Evolutionary conservation across 345 rosid genomes (phyloP).

Genomic region (Populus ilicifolia): DNA sequence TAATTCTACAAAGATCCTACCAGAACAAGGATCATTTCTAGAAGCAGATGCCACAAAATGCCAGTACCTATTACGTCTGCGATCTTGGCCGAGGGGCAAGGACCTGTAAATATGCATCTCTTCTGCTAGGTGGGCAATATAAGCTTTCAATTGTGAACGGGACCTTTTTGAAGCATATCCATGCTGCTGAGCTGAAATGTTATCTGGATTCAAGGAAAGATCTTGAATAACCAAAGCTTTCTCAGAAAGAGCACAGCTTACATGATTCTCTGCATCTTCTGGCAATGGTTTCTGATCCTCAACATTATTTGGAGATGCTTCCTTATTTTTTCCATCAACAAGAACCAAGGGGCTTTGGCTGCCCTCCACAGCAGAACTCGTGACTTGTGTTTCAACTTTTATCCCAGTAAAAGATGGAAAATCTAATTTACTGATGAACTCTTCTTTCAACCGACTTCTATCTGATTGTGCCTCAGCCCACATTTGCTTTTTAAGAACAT

Average conservation of each 20-base stretch:
- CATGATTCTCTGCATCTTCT: constrained; percentile 46
- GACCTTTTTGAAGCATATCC: constrained; percentile 81
- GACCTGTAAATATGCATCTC: constrained; percentile 91
- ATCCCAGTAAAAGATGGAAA: constrained; percentile 38
- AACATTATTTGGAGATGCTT: constrained; percentile 48
- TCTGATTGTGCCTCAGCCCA: constrained; percentile 97
- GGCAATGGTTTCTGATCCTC: constrained; percentile 52
- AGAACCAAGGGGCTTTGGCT: constrained; percentile 45
- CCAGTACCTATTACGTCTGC: constrained; percentile 96
- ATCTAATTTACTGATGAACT: constrained; percentile 51
- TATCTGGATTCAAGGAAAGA: constrained; percentile 50
- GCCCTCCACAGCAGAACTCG: constrained; percentile 34
- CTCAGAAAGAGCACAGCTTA: constrained; percentile 39
- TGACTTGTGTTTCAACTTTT: constrained; percentile 49
- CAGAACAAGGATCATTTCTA: constrained; percentile 82
- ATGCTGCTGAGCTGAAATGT: constrained; percentile 47
- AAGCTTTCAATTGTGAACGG: constrained; percentile 83
- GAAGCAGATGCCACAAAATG: constrained; percentile 89
- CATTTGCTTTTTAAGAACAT: constrained; percentile 95
- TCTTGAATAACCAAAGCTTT: constrained; percentile 44
- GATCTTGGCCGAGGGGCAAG: constrained; percentile 97
- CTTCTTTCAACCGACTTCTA: constrained; percentile 80
- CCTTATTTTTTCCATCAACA: constrained; percentile 33
- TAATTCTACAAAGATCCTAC: constrained; percentile 82
- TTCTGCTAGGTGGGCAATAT: constrained; percentile 83